A percentile compares a stretch with the other conserved stretches of the same genome.
Conservation (phyloP, 2,329 filamentous ascomycete genomes). For the Diaporthe helianthi region DNA sequence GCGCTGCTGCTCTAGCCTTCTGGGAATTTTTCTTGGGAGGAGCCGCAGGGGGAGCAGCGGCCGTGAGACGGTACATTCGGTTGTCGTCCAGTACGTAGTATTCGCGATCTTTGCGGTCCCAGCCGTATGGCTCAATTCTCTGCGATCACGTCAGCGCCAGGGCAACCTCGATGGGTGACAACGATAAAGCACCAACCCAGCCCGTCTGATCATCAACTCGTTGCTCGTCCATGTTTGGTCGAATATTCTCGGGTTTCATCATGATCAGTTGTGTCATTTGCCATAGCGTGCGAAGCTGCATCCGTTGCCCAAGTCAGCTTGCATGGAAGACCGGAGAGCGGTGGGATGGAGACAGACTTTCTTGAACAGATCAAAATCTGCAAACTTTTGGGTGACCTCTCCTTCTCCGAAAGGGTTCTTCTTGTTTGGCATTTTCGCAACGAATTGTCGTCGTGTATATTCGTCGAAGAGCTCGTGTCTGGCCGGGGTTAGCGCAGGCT, state of each 20-base stretch:
- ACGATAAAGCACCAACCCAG: constrained; percentile 72
- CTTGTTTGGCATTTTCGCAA: constrained; percentile 76
- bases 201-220: constrained; percentile 80
- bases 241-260: constrained; percentile 83
- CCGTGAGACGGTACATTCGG: constrained; percentile 86
- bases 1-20: constrained; percentile 66
- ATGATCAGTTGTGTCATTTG: constrained; percentile 91
- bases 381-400: constrained; percentile 75
- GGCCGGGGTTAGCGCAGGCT: constrained; percentile 31
- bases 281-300: constrained; percentile 77
- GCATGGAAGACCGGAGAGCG: neutral
- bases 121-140: constrained; percentile 84
- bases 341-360: constrained; percentile 60
- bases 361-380: constrained; percentile 80
- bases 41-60: constrained; percentile 67
- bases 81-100: constrained; percentile 96
- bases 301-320: neutral
- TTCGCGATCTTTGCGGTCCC: constrained; percentile 84
- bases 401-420: constrained; percentile 84
- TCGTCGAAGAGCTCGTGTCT: constrained; percentile 92
- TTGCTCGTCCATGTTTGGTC: constrained; percentile 84
- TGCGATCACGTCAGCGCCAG: constrained; percentile 44
- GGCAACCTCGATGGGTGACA: constrained; percentile 14
- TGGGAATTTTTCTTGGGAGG: constrained; percentile 69
- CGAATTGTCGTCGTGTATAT: constrained; percentile 87